Evolutionary conservation across 345 rosid genomes (phyloP).

Genomic region (Linum lewisii): DNA sequence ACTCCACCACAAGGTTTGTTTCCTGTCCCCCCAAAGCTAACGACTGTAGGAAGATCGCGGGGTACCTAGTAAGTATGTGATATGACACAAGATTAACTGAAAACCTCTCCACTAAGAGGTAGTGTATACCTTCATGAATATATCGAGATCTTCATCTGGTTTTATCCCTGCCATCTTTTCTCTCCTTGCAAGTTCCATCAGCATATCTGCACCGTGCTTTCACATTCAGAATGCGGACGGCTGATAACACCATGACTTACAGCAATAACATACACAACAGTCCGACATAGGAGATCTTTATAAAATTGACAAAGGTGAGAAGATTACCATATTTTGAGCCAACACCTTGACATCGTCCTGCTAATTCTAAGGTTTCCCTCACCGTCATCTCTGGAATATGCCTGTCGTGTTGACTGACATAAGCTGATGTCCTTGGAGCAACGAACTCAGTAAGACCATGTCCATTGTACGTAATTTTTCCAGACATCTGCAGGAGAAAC

Average conservation of each 20-base stretch:
- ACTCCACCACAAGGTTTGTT: conserved; percentile 80
- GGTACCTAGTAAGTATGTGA: conserved; percentile 10
- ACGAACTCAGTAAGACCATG: conserved; percentile 68
- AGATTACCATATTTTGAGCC: conserved; percentile 86
- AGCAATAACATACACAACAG: neutral
- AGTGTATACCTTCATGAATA: conserved; percentile 82
- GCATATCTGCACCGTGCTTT: conserved; percentile 58
- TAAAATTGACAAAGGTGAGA: conserved; percentile 3
- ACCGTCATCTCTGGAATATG: conserved; percentile 97
- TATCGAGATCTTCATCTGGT: conserved; percentile 98
- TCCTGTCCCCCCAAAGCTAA: conserved; percentile 82
- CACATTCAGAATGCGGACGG: neutral
- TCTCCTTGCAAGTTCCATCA: conserved; percentile 81
- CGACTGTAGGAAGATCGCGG: conserved; percentile 34
- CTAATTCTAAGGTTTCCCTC: conserved; percentile 75
- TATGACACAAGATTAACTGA: neutral
- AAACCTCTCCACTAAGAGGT: neutral
- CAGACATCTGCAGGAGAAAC: conserved; percentile 49
- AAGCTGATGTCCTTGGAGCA: conserved; percentile 84
- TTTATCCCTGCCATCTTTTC: conserved; percentile 86
- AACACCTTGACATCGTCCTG: conserved; percentile 93
- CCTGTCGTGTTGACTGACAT: conserved; percentile 93
- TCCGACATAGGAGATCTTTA: conserved; percentile 2
- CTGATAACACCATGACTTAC: neutral
- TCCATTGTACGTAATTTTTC: conserved; percentile 75